Conservation (phyloP, 1,284 basidiomycete genomes). For the Coniophora puteana region DNA sequence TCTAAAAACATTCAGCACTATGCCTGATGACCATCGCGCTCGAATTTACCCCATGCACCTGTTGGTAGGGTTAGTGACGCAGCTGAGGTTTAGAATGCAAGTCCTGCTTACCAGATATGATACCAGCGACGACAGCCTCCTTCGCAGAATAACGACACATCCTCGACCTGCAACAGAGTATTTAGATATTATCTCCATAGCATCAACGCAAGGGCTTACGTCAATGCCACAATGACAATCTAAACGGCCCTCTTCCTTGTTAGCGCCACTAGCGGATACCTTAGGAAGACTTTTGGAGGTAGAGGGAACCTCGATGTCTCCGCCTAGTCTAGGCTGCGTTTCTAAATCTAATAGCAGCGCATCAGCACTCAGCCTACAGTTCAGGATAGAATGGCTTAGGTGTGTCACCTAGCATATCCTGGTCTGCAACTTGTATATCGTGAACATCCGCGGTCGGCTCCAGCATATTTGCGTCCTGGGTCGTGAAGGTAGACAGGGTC, state of each 20-base stretch:
- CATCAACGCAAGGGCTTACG: conserved; percentile 31
- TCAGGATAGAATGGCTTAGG: no score
- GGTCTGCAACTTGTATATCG: no score
- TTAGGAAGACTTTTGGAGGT: not conserved
- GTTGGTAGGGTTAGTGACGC: not conserved
- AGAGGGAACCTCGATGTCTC: conserved; percentile 5
- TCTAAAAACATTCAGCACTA: conserved; percentile 30
- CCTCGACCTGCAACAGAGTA: conserved; percentile 39
- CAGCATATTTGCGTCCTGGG: not conserved
- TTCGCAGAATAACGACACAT: conserved; percentile 57
- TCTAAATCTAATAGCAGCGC: conserved; percentile 37
- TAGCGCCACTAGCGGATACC: not conserved
- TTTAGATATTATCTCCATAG: not conserved
- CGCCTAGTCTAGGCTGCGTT: conserved; percentile 8
- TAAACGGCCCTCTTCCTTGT: conserved; percentile 17
- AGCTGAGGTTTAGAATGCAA: conserved; percentile 6
- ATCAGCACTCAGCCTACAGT: conserved; percentile 24
- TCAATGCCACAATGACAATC: conserved; percentile 64
- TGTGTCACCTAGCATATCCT: no score
- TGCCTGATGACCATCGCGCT: not conserved
- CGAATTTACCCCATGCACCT: conserved; percentile 74
- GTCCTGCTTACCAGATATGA: conserved; percentile 61
- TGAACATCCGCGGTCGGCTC: no score
- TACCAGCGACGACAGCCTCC: conserved; percentile 67
- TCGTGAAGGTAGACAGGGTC: conserved; percentile 32